Evolutionary conservation across 2,329 filamentous ascomycete species (phyloP).

Genomic region (Apiospora marii): DNA sequence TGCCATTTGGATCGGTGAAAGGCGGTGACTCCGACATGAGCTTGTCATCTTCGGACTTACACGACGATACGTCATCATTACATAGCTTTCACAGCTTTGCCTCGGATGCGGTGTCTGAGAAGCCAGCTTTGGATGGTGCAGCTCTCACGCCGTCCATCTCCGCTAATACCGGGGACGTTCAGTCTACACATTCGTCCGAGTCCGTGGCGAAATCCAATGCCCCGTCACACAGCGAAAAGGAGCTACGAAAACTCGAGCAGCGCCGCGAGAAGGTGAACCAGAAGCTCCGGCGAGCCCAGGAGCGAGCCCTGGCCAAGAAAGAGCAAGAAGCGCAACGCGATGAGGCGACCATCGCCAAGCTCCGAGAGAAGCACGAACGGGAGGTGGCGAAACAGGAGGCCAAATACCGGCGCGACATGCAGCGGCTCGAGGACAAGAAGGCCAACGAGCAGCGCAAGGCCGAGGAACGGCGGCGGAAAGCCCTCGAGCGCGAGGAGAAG

Average conservation of each 20-base stretch:
- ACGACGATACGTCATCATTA: constrained; percentile 55
- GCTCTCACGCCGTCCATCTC: constrained; percentile 36
- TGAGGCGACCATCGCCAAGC: constrained; percentile 58
- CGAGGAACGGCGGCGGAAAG: constrained; percentile 58
- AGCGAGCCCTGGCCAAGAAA: constrained; percentile 42
- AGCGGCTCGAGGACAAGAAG: constrained; percentile 70
- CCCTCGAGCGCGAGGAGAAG: constrained; percentile 61
- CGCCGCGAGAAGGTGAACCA: constrained; percentile 55
- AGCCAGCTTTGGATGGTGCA: not conserved
- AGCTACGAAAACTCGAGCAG: constrained; percentile 70
- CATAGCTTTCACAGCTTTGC: constrained; percentile 61
- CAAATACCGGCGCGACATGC: constrained; percentile 69
- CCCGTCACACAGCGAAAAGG: constrained; percentile 62
- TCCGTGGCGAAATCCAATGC: constrained; percentile 42
- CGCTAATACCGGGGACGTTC: constrained; percentile 31
- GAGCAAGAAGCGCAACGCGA: constrained; percentile 54
- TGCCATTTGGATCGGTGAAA: constrained; percentile 37
- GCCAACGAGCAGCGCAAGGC: constrained; percentile 68
- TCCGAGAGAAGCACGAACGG: constrained; percentile 68
- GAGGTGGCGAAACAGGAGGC: constrained; percentile 72
- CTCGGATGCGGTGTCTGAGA: constrained; percentile 52
- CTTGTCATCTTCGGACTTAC: constrained; percentile 38
- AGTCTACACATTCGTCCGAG: constrained; percentile 50
- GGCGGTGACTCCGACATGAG: constrained; percentile 42
- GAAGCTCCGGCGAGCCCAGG: constrained; percentile 39